Evolutionary conservation across 2,329 filamentous ascomycete species (phyloP).

Genomic region (Arthrobotrys conoides): DNA sequence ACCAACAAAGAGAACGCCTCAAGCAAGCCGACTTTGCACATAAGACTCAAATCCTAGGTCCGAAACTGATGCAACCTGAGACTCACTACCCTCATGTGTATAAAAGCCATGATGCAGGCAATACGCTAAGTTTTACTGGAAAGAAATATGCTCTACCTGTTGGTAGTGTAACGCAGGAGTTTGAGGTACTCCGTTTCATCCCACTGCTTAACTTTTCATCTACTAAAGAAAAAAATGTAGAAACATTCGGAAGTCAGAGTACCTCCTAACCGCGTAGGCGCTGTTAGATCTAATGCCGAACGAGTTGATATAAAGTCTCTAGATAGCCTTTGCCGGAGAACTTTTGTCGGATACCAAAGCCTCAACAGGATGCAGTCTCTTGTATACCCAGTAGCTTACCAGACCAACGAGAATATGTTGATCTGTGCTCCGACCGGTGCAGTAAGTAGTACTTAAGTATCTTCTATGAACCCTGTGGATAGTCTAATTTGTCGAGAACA

Average conservation of each 20-base stretch:
- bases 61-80: conserved; percentile 78
- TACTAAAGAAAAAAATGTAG: conserved; percentile 67
- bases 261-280: conserved; percentile 84
- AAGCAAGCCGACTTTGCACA: conserved; percentile 83
- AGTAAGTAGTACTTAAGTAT: conserved; percentile 68
- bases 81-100: conserved; percentile 95
- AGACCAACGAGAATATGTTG: conserved; percentile 97
- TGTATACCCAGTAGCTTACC: conserved; percentile 94
- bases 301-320: conserved; percentile 84
- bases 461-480: background rate
- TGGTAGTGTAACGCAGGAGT: conserved; percentile 79
- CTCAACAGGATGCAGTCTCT: conserved; percentile 99
- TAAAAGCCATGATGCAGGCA: conserved; percentile 84
- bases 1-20: conserved; percentile 84
- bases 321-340: conserved; percentile 89
- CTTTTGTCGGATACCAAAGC: conserved; percentile 92
- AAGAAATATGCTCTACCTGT: conserved; percentile 85
- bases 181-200: conserved; percentile 66
- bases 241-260: conserved; percentile 92
- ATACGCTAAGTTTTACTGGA: conserved; percentile 83
- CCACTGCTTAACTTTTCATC: background rate
- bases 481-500: conserved; percentile 62
- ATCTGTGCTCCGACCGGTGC: conserved; percentile 98
- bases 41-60: conserved; percentile 80
- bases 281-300: conserved; percentile 78